Evolutionary conservation across 1,284 basidiomycete genomes (phyloP).

Genomic region (Austroboletus sp.): DNA sequence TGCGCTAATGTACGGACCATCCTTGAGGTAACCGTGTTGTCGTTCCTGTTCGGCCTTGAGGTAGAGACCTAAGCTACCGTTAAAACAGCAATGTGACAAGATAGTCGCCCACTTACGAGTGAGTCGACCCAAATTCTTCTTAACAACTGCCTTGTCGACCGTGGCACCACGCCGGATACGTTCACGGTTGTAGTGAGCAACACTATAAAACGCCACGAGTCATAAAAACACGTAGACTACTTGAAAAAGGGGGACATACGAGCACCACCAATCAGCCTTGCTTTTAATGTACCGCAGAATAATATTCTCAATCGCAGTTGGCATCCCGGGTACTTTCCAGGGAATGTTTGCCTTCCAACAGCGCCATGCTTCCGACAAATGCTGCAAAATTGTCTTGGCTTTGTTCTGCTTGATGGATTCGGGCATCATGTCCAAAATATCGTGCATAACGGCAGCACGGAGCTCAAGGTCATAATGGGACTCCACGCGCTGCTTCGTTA

Average conservation of each 20-base stretch:
- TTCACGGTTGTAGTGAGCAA: constrained; percentile 90
- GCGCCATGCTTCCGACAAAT: constrained; percentile 95
- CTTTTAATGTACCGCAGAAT: constrained; percentile 98
- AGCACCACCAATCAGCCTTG: constrained; percentile 99
- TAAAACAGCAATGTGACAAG: constrained; percentile 1
- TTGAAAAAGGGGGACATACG: constrained; percentile 47
- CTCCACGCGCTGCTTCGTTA: constrained; percentile 98
- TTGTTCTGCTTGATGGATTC: constrained; percentile 99
- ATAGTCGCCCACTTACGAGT: constrained; percentile 51
- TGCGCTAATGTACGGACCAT: constrained; percentile 93
- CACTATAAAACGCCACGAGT: constrained; percentile 35
- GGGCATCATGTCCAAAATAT: constrained; percentile 98
- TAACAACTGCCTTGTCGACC: constrained; percentile 97
- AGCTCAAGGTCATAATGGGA: constrained; percentile 97
- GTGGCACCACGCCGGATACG: constrained; percentile 94
- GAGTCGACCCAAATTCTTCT: constrained; percentile 89
- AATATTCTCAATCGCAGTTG: constrained; percentile 97
- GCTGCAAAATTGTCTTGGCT: constrained; percentile 96
- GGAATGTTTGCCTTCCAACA: constrained; percentile 99
- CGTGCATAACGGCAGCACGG: constrained; percentile 98
- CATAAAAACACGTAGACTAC: neutral
- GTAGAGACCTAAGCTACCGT: constrained; percentile 59
- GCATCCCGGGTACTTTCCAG: constrained; percentile 96
- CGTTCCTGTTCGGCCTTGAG: constrained; percentile 96
- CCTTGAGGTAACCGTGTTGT: constrained; percentile 94